phyloP scores from a whole-genome alignment of 2,329 filamentous ascomycete species.

The Sarocladiaceae sp. region DNA sequence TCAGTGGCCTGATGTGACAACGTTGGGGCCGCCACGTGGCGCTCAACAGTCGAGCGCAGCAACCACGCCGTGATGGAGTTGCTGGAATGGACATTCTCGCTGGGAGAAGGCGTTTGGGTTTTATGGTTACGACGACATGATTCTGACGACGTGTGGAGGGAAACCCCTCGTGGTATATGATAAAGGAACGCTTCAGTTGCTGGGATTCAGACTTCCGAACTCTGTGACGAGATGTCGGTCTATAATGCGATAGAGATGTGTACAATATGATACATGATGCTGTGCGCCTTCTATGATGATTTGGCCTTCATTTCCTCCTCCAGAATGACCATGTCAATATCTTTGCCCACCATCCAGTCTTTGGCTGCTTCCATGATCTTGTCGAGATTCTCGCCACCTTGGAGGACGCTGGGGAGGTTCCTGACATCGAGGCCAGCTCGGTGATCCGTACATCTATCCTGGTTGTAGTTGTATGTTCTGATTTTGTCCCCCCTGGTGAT shows the following conservation, averaged over 20 bases:
- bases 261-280: neutral
- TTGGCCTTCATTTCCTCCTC: constrained; percentile 43
- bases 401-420: constrained; percentile 73
- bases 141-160: neutral
- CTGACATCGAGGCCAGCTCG: constrained; percentile 54
- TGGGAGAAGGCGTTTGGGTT: neutral
- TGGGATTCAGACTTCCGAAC: no score
- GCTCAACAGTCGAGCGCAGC: no score
- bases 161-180: no score
- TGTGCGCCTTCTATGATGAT: neutral
- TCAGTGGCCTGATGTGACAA: constrained; percentile 71
- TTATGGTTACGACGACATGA: constrained; percentile 1
- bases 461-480: constrained; percentile 73
- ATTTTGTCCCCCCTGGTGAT: constrained; percentile 93
- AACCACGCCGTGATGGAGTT: no score
- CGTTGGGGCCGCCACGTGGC: neutral
- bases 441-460: constrained; percentile 8
- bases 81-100: no score
- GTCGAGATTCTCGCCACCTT: constrained; percentile 64
- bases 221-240: no score
- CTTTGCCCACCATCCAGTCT: constrained; percentile 67
- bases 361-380: constrained; percentile 72
- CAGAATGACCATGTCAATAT: constrained; percentile 65
- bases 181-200: no score
- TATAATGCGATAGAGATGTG: neutral